phyloP scores from a whole-genome alignment of 1,284 basidiomycete genomes.

The Malassezia brasiliensis region DNA sequence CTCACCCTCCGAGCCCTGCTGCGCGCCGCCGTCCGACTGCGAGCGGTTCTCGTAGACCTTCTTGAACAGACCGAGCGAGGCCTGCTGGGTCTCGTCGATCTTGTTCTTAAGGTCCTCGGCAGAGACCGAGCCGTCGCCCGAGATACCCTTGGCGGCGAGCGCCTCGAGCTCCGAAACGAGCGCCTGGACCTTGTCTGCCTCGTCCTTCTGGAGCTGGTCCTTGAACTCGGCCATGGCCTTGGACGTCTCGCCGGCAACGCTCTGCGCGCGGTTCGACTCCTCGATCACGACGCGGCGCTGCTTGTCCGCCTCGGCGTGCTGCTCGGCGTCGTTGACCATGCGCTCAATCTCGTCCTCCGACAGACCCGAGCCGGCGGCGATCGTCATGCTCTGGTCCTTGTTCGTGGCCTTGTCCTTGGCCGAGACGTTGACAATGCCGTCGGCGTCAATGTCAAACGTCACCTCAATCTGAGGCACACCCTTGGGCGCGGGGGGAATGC shows the following conservation, averaged over 20 bases:
- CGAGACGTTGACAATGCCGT: conserved; percentile 92
- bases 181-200: conserved; percentile 69
- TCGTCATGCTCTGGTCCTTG: conserved; percentile 96
- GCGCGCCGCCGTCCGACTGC: conserved; percentile 54
- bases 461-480: conserved; percentile 98
- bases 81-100: conserved; percentile 90
- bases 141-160: conserved; percentile 81
- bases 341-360: conserved; percentile 93
- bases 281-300: conserved; percentile 78
- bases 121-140: conserved; percentile 63
- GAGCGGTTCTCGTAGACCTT: conserved; percentile 92
- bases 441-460: conserved; percentile 96
- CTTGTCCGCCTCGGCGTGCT: conserved; percentile 66
- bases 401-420: conserved; percentile 94
- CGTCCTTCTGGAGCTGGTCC: conserved; percentile 83
- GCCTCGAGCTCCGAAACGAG: conserved; percentile 77
- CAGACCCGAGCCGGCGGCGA: conserved; percentile 91
- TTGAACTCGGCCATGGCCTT: conserved; percentile 97
- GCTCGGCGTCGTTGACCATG: conserved; percentile 90
- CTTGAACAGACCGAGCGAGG: conserved; percentile 93
- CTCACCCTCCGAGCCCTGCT: conserved; percentile 32
- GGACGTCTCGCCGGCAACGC: conserved; percentile 86
- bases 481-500: conserved; percentile 93
- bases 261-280: conserved; percentile 93
- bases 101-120: conserved; percentile 83